Evolutionary conservation across 1,139 yeast species (phyloP).

Genomic region (Taphrina betulina): DNA sequence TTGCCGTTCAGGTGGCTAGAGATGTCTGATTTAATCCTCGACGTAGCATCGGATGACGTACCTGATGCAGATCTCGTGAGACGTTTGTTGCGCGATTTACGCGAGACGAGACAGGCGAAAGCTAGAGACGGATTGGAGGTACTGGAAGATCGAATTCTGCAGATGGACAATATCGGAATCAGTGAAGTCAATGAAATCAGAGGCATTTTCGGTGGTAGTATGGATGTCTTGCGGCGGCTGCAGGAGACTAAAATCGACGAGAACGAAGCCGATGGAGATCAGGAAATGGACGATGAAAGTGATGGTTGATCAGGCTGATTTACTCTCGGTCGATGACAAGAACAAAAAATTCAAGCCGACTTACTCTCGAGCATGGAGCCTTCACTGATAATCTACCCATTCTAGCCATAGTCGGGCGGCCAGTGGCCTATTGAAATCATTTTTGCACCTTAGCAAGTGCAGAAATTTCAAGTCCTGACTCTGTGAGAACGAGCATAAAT

Average conservation of each 20-base stretch:
- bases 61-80: constrained; percentile 62
- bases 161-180: constrained; percentile 75
- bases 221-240: constrained; percentile 64
- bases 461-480: too few species aligned
- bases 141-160: constrained; percentile 79
- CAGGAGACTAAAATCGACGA: constrained; percentile 23
- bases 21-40: constrained; percentile 63
- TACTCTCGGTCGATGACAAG: too few species aligned
- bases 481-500: too few species aligned
- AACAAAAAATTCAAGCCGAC: too few species aligned
- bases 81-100: constrained; percentile 71
- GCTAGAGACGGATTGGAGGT: constrained; percentile 74
- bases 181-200: constrained; percentile 86
- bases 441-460: too few species aligned
- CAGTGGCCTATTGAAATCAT: too few species aligned
- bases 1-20: constrained; percentile 91
- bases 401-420: too few species aligned
- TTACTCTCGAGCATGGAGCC: too few species aligned
- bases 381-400: too few species aligned
- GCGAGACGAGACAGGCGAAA: constrained; percentile 80
- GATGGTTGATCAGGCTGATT: too few species aligned
- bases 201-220: constrained; percentile 73
- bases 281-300: constrained; percentile 4
- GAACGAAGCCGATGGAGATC: constrained; percentile 14
- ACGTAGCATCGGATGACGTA: constrained; percentile 72